Conservation (phyloP, 2,329 filamentous ascomycete genomes). For the Coniochaeta prunicola region DNA sequence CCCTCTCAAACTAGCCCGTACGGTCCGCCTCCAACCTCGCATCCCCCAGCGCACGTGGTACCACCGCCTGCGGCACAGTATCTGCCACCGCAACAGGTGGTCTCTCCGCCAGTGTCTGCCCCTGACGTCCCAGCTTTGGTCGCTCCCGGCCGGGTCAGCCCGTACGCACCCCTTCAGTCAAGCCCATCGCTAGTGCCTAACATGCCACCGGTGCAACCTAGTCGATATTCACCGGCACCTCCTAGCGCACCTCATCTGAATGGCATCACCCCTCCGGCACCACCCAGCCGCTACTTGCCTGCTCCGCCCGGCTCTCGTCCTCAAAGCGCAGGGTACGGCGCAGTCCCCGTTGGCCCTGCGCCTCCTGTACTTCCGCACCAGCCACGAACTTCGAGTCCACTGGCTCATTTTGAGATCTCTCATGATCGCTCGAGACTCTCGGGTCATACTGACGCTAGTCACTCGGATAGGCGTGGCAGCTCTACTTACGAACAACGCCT, state of each 20-base stretch:
- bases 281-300: slow-evolving; percentile 47
- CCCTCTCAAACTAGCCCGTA: slow-evolving; percentile 30
- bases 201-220: slow-evolving; percentile 21
- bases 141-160: slow-evolving; percentile 43
- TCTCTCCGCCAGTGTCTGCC: slow-evolving; percentile 13
- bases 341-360: slow-evolving; percentile 25
- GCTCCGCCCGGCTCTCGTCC: slow-evolving; percentile 33
- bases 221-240: slow-evolving; percentile 57
- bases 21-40: slow-evolving; percentile 17
- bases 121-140: slow-evolving; percentile 35
- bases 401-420: slow-evolving; percentile 55
- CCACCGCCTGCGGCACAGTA: slow-evolving; percentile 12
- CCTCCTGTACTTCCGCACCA: slow-evolving; percentile 48
- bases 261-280: slow-evolving; percentile 46
- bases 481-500: slow-evolving; percentile 46
- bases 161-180: slow-evolving; percentile 42
- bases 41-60: slow-evolving; percentile 7
- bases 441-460: slow-evolving; percentile 27
- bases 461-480: slow-evolving; percentile 42
- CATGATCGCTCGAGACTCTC: slow-evolving; percentile 27
- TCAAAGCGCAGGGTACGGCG: slow-evolving; percentile 29
- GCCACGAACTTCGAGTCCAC: slow-evolving; percentile 57
- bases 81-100: slow-evolving; percentile 11
- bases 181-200: slow-evolving; percentile 14
- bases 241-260: slow-evolving; percentile 29